These are phyloP conservation scores for Bjerkandera adusta DNA, from an alignment of 1,284 basidiomycete species.

Conservation along the genomic window DNA sequence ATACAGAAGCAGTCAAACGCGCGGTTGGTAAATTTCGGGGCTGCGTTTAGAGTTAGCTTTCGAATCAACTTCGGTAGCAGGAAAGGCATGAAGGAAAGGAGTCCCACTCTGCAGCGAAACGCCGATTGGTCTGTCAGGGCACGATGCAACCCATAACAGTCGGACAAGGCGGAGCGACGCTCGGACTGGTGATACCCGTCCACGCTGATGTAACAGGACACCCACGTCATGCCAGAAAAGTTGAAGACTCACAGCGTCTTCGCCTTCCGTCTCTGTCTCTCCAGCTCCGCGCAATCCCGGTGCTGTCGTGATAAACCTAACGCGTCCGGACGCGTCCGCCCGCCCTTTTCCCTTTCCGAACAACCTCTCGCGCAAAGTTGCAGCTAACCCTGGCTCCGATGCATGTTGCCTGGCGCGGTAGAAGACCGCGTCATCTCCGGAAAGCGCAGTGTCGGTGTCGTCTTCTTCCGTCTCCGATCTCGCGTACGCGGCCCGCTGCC, in stretches of 20 bases:
- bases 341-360: constrained; percentile 34
- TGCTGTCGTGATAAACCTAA: constrained; percentile 52
- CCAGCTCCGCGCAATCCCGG: constrained; percentile 61
- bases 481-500: constrained; percentile 8
- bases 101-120: no score
- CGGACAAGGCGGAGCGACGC: not conserved
- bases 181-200: not conserved
- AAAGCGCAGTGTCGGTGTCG: constrained; percentile 20
- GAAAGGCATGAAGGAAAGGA: no score
- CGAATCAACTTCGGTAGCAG: not conserved
- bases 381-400: constrained; percentile 12
- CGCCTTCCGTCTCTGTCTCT: constrained; percentile 76
- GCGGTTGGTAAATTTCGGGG: constrained; percentile 59
- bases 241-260: constrained; percentile 61
- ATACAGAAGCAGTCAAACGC: constrained; percentile 48
- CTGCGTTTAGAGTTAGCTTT: constrained; percentile 26
- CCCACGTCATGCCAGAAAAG: not conserved
- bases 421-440: constrained; percentile 28
- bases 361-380: constrained; percentile 31
- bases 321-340: constrained; percentile 17
- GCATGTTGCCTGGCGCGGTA: constrained; percentile 20
- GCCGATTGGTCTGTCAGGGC: no score
- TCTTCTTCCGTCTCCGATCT: constrained; percentile 19
- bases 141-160: no score
- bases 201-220: not conserved